Evolutionary conservation across 2,329 filamentous ascomycete genomes (phyloP), one percentile per base, ranked within the genome.

Genomic region (Sporothrix euskadiensis): DNA sequence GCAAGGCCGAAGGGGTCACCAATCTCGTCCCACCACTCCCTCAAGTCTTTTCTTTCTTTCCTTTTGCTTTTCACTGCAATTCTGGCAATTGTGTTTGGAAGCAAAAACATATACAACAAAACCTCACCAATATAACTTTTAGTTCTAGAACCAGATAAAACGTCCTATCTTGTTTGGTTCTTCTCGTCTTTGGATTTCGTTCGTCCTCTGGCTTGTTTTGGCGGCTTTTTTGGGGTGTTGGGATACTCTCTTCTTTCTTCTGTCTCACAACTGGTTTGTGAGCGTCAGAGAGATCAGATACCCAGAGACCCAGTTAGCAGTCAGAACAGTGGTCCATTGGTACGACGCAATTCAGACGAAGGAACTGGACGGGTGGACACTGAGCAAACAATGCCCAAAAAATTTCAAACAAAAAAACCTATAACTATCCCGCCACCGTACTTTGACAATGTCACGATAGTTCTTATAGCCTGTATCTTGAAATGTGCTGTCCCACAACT

Each of bases 351-450:
- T 69, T 32, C 26, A 54, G 44, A 52, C 44, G 65, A 69, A 35
- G 66, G 44, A 52, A 9, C 66, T 54, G 47, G 47, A 54, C 49
- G 26, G 66, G 9, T 7, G 35, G 49, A 59, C 68, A 57, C 30
- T 41, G 66, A 57, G 68, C 52, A 70, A 57, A 44, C 52, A 70
- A 57, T 57, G 35, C 68, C 16, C 59, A 49, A 56, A 70, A 69
- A 44, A 39, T 65, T 71, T 22, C 59, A 71, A 71, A 54, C 26
- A 54, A 32, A 14, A 19, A 61, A 35, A 10, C 19, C 9, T 39
- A 30, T 69, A 2, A 16, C 59, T 12, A 56, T 14, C 0, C 39
- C 14, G 26, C 47, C 22, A 30, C 4, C 39, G 26, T 49, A 44
- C 6, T 49, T 49, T 32, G 22, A 49, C 5, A 12, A 49, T 47